A percentile compares a stretch with the other conserved stretches of the same genome.
Evolutionary conservation across 2,329 filamentous ascomycete genomes (phyloP).

Genomic region (Thermothelomyces thermophilus): DNA sequence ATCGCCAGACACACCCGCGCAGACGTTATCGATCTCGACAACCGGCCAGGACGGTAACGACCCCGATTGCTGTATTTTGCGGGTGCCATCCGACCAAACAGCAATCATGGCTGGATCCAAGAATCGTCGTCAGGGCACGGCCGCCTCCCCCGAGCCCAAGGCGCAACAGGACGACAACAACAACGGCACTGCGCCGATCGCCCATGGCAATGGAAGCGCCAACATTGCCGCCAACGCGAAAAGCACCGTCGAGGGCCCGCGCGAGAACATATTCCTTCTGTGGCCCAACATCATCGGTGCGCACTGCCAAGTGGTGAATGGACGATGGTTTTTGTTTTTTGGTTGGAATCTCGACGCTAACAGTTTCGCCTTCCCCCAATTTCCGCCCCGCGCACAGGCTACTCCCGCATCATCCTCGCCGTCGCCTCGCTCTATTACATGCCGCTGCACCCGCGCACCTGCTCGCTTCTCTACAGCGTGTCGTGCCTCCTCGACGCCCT

Average conservation of each 20-base stretch:
- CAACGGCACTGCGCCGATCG: slow-evolving; percentile 20
- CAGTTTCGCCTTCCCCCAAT: neutral
- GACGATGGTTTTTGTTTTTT: too few relatives aligned
- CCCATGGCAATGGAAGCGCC: slow-evolving; percentile 35
- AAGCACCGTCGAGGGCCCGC: slow-evolving; percentile 33
- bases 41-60: neutral
- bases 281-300: slow-evolving; percentile 75
- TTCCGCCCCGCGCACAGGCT: too few relatives aligned
- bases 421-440: slow-evolving; percentile 96
- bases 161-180: too few relatives aligned
- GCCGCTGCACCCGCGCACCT: slow-evolving; percentile 95
- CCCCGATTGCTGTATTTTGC: neutral
- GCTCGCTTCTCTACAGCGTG: slow-evolving; percentile 82
- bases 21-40: neutral
- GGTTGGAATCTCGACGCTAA: too few relatives aligned
- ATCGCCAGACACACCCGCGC: neutral
- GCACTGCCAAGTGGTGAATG: slow-evolving; percentile 21
- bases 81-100: slow-evolving; percentile 7
- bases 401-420: slow-evolving; percentile 71
- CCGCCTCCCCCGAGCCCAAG: slow-evolving; percentile 12
- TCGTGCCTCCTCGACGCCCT: slow-evolving; percentile 94
- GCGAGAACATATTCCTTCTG: slow-evolving; percentile 77
- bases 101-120: slow-evolving; percentile 26
- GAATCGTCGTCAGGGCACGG: slow-evolving; percentile 23
- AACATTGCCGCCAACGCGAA: slow-evolving; percentile 27